phyloP scores from a whole-genome alignment of 106 monocot genomes.

The Apostasia ramifera region DNA sequence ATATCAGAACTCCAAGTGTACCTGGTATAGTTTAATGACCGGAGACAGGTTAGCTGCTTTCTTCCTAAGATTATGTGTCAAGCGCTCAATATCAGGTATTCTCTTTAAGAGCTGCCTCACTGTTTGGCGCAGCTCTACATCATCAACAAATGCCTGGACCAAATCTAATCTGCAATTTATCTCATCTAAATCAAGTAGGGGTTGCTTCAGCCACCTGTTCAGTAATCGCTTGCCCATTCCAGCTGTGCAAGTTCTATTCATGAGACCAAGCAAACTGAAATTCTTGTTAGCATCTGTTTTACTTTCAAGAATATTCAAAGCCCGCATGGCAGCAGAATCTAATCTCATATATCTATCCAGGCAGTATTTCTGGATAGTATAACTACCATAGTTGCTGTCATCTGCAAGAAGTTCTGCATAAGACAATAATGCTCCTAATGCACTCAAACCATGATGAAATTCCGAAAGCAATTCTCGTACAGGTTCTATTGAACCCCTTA shows the following conservation, averaged over 20 bases:
- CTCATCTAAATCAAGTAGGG: conserved; percentile 68
- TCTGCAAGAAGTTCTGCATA: conserved; percentile 83
- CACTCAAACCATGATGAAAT: conserved; percentile 69
- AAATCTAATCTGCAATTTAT: conserved; percentile 79
- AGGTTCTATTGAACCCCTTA: conserved; percentile 83
- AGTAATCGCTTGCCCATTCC: conserved; percentile 94
- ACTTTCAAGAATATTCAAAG: conserved; percentile 85
- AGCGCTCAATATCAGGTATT: conserved; percentile 80
- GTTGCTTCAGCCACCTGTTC: conserved; percentile 97
- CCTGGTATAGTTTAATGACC: conserved; percentile 96
- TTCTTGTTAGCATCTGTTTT: conserved; percentile 96
- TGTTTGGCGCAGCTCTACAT: conserved; percentile 75
- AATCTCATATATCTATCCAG: conserved; percentile 89
- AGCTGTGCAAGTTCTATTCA: conserved; percentile 98
- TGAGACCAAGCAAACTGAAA: conserved; percentile 92
- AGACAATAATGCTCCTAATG: conserved; percentile 78
- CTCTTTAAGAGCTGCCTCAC: conserved; percentile 77
- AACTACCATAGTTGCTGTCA: conserved; percentile 82
- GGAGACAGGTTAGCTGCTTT: conserved; percentile 63
- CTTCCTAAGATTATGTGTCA: conserved; percentile 64
- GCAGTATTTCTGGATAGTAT: conserved; percentile 72
- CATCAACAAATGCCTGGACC: conserved; percentile 91
- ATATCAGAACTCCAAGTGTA: conserved; percentile 6
- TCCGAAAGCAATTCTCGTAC: conserved; percentile 80
- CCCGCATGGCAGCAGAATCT: conserved; percentile 88